These are phyloP conservation scores for Corrigiola litoralis DNA, from an alignment of 179 eudicot species.

Conservation along the genomic window DNA sequence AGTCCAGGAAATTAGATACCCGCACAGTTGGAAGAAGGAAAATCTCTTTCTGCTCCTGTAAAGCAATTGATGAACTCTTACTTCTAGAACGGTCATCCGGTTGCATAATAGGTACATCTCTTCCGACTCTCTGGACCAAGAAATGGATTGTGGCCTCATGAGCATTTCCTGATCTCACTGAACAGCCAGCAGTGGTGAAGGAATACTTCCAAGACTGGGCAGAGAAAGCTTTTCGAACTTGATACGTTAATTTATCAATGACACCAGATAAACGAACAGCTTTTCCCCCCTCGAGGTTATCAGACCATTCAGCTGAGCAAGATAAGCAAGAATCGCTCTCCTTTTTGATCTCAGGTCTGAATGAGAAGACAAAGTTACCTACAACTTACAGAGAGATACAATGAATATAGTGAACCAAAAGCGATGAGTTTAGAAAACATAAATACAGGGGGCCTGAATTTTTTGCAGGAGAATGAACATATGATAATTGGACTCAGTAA, in stretches of 20 bases:
- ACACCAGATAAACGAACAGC: constrained; percentile 76
- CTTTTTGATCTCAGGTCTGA: constrained; percentile 63
- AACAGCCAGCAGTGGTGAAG: constrained; percentile 63
- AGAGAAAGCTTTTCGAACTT: constrained; percentile 70
- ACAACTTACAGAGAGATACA: constrained; percentile 23
- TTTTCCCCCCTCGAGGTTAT: constrained; percentile 79
- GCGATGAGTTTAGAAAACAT: neutral
- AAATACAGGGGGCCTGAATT: neutral
- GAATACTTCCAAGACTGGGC: constrained; percentile 52
- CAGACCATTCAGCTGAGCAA: constrained; percentile 76
- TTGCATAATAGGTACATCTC: constrained; percentile 65
- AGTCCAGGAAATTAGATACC: constrained; percentile 68
- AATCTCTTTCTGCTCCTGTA: constrained; percentile 86
- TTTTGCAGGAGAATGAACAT: neutral
- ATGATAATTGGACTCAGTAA: neutral
- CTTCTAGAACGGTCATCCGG: constrained; percentile 45
- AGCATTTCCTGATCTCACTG: constrained; percentile 53
- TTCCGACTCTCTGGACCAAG: constrained; percentile 66
- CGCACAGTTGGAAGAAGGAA: constrained; percentile 84
- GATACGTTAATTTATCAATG: constrained; percentile 80
- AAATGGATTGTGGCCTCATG: constrained; percentile 53
- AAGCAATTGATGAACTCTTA: constrained; percentile 53
- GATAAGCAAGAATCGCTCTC: constrained; percentile 23
- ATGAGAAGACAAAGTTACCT: constrained; percentile 87
- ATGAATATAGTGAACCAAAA: neutral